Base-by-base conservation (phyloP, 2,329 filamentous ascomycete genomes). In the Claviceps africana region DNA sequence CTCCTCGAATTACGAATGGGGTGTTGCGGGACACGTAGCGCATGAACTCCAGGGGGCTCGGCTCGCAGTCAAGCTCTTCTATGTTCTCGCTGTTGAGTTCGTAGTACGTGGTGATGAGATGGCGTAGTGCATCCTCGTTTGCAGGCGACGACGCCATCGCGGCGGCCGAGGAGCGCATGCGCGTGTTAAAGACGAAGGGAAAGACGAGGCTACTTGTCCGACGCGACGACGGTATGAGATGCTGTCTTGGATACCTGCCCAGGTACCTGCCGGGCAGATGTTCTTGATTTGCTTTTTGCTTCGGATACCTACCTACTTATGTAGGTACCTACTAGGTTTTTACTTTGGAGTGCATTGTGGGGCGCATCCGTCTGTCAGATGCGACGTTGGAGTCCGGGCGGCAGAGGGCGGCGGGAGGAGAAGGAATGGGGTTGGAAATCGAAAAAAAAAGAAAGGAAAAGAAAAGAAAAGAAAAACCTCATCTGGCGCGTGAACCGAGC, bases 11-110 rank as follows among this genome's bases (percentile, higher is more conserved):
- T 2, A 91, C 77, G 59, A 91, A 90, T 0, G 87, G 87, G 1
- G 80, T 77, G 62, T 91, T 93, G 37, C 72, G 75, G 17, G 83
- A 76, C 21, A 90, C 85, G 65, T 81, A 84, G 60, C 85, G 79
- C 81, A 89, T 85, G 63, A 91, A 91, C 61, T 90, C 83, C 6
- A 93, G 75, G 0, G 87, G 78, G 30, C 82, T 86, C 4, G 87
- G 87, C 48, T 83, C 78, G 43, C 77, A 71, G 15, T 71, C 44
- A 2, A 89, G 72, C 58, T 82, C 79, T 46, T 85, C 77, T 53
- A 89, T 72, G 17, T 61, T 59, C 22, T 70, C 64, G 52, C 73
- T 66, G 62, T 91, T 91, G 51, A 90, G 76, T 58, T 88, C 85
- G 61, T 85, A 79, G 66, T 86, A 90, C n/a, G 74, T 79, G 11